Evolutionary conservation across 371 early-diverging fungal species (phyloP).

Genomic region (Mortierella sp.): DNA sequence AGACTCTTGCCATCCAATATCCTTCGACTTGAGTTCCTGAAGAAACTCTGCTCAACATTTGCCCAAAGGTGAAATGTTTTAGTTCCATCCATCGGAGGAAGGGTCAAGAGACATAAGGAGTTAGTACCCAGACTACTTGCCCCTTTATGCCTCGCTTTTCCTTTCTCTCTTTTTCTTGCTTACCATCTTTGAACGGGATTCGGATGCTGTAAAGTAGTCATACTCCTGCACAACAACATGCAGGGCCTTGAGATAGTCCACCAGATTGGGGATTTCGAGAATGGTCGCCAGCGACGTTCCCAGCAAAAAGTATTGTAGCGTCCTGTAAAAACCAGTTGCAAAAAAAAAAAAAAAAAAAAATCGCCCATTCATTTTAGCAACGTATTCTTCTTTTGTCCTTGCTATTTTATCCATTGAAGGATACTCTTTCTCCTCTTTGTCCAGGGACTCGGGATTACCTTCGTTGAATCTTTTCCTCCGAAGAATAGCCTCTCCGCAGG

Average conservation of each 20-base stretch:
- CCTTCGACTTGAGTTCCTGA: conserved; percentile 30
- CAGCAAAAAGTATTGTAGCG: conserved; percentile 43
- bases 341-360: not conserved
- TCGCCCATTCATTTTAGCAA: too few relatives aligned
- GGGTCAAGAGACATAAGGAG: too few relatives aligned
- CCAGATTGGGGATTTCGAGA: conserved; percentile 32
- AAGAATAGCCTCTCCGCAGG: conserved; percentile 23
- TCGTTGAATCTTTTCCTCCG: conserved; percentile 32
- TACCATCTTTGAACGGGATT: conserved; percentile 45
- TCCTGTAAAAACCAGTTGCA: conserved; percentile 3
- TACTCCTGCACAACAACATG: conserved; percentile 36
- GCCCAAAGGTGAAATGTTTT: too few relatives aligned
- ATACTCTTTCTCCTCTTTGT: too few relatives aligned
- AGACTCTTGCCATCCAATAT: conserved; percentile 19
- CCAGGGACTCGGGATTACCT: conserved; percentile 29
- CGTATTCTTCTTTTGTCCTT: too few relatives aligned
- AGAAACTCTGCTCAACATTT: conserved; percentile 35
- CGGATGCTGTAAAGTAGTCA: conserved; percentile 39
- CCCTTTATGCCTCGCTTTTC: too few relatives aligned
- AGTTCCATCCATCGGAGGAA: too few relatives aligned
- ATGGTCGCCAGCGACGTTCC: conserved; percentile 44
- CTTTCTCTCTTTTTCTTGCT: not conserved
- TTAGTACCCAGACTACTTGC: too few relatives aligned
- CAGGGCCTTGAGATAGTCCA: conserved; percentile 36
- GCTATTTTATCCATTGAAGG: too few relatives aligned